Evolutionary conservation across 2,329 filamentous ascomycete species (phyloP).

Genomic region (Scytalidium sp.): DNA sequence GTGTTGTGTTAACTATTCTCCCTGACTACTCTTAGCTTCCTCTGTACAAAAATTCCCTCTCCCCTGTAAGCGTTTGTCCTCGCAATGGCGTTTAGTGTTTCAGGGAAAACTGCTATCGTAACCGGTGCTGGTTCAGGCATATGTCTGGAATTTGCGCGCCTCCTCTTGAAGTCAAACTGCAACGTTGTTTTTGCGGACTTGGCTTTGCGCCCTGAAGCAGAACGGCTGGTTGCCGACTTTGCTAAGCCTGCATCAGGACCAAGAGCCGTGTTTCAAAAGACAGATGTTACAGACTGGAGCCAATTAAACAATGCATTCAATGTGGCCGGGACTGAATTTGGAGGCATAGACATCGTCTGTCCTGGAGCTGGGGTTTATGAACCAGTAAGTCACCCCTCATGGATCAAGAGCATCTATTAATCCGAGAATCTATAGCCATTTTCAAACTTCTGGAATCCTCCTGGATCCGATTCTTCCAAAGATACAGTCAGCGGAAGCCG

Average conservation of each 20-base stretch:
- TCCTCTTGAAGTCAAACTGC: constrained; percentile 38
- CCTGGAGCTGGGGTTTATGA: constrained; percentile 47
- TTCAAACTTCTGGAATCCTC: constrained; percentile 48
- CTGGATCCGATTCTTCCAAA: constrained; percentile 36
- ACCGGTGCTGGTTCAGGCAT: constrained; percentile 55
- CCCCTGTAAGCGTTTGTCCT: no score
- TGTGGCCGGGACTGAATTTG: constrained; percentile 32
- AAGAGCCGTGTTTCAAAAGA: constrained; percentile 38
- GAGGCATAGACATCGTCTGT: constrained; percentile 34
- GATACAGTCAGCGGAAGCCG: constrained; percentile 36
- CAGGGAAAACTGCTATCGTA: constrained; percentile 47
- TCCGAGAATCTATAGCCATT: constrained; percentile 34
- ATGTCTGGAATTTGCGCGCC: constrained; percentile 39
- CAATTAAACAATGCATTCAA: constrained; percentile 34
- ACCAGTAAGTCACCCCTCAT: constrained; percentile 24
- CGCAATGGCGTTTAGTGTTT: constrained; percentile 33
- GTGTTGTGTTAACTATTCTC: no score
- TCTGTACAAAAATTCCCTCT: no score
- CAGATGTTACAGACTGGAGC: constrained; percentile 42
- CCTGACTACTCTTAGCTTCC: no score
- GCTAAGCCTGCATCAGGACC: constrained; percentile 8
- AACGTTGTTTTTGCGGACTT: constrained; percentile 45
- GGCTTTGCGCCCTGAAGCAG: constrained; percentile 38
- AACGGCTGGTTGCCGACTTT: constrained; percentile 24
- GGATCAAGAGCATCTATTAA: background rate